Evolutionary conservation across 2,329 filamentous ascomycete species (phyloP).

Genomic region (Aspergillus brunneoviolaceus): DNA sequence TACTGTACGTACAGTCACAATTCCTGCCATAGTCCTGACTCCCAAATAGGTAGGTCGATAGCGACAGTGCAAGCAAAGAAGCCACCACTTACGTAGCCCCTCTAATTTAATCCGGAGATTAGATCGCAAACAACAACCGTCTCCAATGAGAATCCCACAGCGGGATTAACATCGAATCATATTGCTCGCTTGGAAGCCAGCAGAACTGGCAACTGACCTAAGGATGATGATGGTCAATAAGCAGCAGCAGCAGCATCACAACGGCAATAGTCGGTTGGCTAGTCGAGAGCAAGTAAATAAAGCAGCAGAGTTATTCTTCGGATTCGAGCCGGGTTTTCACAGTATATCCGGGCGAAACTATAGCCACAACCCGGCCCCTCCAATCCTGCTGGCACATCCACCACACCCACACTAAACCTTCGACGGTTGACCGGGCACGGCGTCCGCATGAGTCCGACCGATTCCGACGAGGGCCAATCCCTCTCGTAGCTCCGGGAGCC

Average conservation of each 20-base stretch:
- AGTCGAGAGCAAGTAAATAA: neutral
- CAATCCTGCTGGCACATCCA: neutral
- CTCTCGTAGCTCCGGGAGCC: too few relatives aligned
- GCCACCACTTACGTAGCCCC: neutral
- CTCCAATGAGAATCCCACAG: neutral
- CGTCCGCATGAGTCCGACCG: neutral
- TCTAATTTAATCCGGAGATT: slow-evolving; percentile 1
- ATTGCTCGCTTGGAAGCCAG: neutral
- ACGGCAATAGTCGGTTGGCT: neutral
- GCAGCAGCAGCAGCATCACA: neutral
- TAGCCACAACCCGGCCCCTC: neutral
- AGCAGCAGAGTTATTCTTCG: neutral
- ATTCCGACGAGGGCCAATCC: neutral
- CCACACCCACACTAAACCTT: neutral
- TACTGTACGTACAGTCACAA: too few relatives aligned
- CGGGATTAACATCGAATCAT: neutral
- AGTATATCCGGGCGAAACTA: neutral
- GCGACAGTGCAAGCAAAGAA: neutral
- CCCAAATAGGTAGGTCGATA: neutral
- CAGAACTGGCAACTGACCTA: neutral
- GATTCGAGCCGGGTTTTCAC: neutral
- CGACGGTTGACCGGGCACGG: neutral
- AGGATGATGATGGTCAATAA: neutral
- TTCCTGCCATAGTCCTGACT: neutral
- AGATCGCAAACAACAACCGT: neutral